Percentiles rank a stretch among this genome's conserved stretches.
These are phyloP conservation scores for Penstemon davidsonii DNA, from an alignment of 257 asterid species.

Conservation along the genomic window DNA sequence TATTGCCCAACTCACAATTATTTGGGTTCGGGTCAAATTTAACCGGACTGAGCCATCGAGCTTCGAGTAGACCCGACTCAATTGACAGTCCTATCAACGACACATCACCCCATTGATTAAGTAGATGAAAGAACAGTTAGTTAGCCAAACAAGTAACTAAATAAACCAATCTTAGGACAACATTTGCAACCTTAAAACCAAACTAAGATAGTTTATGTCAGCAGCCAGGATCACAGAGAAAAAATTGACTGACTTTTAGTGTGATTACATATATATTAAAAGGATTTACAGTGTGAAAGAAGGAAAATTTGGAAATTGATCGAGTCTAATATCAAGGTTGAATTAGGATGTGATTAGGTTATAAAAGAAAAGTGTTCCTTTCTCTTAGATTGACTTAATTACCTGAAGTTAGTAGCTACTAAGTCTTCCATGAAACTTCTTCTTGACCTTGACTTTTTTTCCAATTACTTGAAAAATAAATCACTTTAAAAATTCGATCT, in stretches of 20 bases:
- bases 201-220: conserved; percentile 1
- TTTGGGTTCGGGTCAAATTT: too few species aligned
- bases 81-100: too few species aligned
- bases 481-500: neutral
- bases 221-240: neutral
- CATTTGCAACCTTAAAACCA: conserved; percentile 14
- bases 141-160: conserved; percentile 44
- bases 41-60: too few species aligned
- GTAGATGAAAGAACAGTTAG: conserved; percentile 29
- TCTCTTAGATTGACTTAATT: conserved; percentile 30
- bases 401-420: neutral
- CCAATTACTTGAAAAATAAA: neutral
- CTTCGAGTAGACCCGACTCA: too few species aligned
- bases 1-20: too few species aligned
- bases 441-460: neutral
- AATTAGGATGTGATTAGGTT: conserved; percentile 33
- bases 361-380: neutral
- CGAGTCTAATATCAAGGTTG: conserved; percentile 23
- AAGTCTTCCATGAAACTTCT: neutral
- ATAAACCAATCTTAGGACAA: conserved; percentile 28
- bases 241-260: conserved; percentile 15
- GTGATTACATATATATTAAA: neutral
- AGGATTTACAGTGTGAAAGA: conserved; percentile 18
- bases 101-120: neutral
- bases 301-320: conserved; percentile 3